Conservation (phyloP, 1,284 basidiomycete genomes). For the Pterulicium gracile region DNA sequence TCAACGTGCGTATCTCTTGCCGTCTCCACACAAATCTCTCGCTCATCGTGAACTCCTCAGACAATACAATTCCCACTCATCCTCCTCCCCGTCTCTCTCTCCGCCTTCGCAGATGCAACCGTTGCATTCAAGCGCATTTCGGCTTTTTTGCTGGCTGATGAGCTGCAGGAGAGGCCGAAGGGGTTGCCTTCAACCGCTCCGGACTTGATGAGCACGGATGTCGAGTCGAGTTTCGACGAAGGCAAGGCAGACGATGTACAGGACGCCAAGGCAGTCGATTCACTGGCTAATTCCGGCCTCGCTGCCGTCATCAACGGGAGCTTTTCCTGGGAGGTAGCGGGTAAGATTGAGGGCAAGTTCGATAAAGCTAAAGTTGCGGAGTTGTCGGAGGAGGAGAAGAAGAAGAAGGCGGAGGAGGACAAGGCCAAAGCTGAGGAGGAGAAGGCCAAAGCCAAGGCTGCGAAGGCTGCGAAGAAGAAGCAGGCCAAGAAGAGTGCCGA, state of each 20-base stretch:
- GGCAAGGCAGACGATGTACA: not conserved
- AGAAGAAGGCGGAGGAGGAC: constrained; percentile 12
- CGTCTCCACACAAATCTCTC: not conserved
- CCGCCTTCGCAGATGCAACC: constrained; percentile 42
- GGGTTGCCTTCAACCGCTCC: not conserved
- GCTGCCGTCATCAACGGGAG: constrained; percentile 53
- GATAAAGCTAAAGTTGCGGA: constrained; percentile 5
- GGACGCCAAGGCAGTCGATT: too few species aligned
- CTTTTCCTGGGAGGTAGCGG: constrained; percentile 57
- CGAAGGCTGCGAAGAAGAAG: constrained; percentile 8
- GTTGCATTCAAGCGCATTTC: constrained; percentile 53
- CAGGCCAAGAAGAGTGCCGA: constrained; percentile 10
- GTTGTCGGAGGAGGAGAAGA: constrained; percentile 14
- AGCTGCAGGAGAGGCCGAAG: constrained; percentile 23
- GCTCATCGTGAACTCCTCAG: constrained; percentile 19
- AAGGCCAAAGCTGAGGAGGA: constrained; percentile 13
- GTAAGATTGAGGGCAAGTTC: constrained; percentile 20
- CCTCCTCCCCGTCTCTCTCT: constrained; percentile 42
- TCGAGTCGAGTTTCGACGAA: not conserved
- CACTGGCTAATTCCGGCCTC: too few species aligned
- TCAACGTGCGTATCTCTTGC: constrained; percentile 43
- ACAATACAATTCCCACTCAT: constrained; percentile 46
- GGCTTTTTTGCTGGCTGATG: constrained; percentile 54
- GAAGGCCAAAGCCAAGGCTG: constrained; percentile 8
- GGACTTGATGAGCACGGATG: not conserved